Evolutionary conservation across 2,329 filamentous ascomycete genomes (phyloP).

Genomic region (Raffaelea arxii): DNA sequence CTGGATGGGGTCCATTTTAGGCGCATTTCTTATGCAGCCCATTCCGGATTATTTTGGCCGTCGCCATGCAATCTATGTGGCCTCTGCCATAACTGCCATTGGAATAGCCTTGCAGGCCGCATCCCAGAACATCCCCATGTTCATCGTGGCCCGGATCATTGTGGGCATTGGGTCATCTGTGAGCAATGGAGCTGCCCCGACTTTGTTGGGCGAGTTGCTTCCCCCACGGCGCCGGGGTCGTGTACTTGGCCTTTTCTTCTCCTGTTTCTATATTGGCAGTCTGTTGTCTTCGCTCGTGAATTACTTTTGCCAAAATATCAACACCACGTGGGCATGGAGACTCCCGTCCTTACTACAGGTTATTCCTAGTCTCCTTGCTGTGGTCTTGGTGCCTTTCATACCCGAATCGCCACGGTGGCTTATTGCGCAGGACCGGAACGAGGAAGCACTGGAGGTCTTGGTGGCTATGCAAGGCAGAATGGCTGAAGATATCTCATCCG

Average conservation of each 20-base stretch:
- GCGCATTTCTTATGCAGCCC: conserved; percentile 22
- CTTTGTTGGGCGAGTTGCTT: conserved; percentile 37
- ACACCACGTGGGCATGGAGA: conserved; percentile 26
- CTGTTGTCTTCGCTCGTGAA: conserved; percentile 19
- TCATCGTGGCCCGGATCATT: conserved; percentile 34
- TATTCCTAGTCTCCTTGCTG: conserved; percentile 18
- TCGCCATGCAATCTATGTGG: background rate
- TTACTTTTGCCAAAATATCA: conserved; percentile 22
- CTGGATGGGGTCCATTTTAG: conserved; percentile 39
- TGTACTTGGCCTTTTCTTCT: conserved; percentile 25
- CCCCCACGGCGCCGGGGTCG: conserved; percentile 29
- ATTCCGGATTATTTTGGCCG: background rate
- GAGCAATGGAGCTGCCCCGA: conserved; percentile 31
- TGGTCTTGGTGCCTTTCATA: conserved; percentile 16
- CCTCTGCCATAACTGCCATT: conserved; percentile 12
- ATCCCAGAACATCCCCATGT: conserved; percentile 26
- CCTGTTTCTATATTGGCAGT: conserved; percentile 20
- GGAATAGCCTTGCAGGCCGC: conserved; percentile 35
- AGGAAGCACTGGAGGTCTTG: conserved; percentile 1
- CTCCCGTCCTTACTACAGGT: conserved; percentile 24
- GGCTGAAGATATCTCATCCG: background rate
- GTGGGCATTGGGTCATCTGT: conserved; percentile 33
- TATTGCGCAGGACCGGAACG: conserved; percentile 9
- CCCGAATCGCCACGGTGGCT: conserved; percentile 19
- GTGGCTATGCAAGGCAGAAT: background rate